phyloP scores from a whole-genome alignment of 768 basidiomycete genomes.

The Lactifluus volemus region DNA sequence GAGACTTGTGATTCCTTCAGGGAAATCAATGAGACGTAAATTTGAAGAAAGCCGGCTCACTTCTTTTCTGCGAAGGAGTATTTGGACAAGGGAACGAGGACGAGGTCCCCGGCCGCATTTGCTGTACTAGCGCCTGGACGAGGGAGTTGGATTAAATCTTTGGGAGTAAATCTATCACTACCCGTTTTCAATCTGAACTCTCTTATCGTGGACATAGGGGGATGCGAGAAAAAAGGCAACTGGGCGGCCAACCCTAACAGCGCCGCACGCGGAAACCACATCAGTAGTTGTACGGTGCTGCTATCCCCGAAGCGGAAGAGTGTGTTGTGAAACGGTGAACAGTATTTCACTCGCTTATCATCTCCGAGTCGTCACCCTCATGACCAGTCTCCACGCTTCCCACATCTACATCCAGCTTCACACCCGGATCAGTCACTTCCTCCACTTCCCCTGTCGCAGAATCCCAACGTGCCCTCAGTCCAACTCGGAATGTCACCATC shows the following conservation, averaged over 20 bases:
- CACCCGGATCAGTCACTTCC: slow-evolving; percentile 41
- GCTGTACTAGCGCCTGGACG: slow-evolving; percentile 60
- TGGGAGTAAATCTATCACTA: slow-evolving; percentile 55
- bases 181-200: slow-evolving; percentile 55
- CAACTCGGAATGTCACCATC: slow-evolving; percentile 78
- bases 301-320: background rate
- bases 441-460: slow-evolving; percentile 55
- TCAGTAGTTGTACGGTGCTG: slow-evolving; percentile 22
- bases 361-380: slow-evolving; percentile 25
- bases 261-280: slow-evolving; percentile 44
- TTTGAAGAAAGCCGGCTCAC: slow-evolving; percentile 33
- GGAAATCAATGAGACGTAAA: background rate
- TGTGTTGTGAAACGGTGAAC: too few relatives aligned
- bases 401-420: slow-evolving; percentile 27
- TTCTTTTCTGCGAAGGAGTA: slow-evolving; percentile 68
- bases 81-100: slow-evolving; percentile 54
- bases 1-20: slow-evolving; percentile 58
- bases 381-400: slow-evolving; percentile 29
- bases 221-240: slow-evolving; percentile 32
- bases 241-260: slow-evolving; percentile 50
- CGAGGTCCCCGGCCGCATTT: slow-evolving; percentile 60
- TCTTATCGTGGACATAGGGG: slow-evolving; percentile 18
- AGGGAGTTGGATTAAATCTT: slow-evolving; percentile 59
- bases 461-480: slow-evolving; percentile 66
- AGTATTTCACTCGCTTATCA: slow-evolving; percentile 40